Evolutionary conservation across 345 rosid species (phyloP).

Genomic region (Turritis glabra): DNA sequence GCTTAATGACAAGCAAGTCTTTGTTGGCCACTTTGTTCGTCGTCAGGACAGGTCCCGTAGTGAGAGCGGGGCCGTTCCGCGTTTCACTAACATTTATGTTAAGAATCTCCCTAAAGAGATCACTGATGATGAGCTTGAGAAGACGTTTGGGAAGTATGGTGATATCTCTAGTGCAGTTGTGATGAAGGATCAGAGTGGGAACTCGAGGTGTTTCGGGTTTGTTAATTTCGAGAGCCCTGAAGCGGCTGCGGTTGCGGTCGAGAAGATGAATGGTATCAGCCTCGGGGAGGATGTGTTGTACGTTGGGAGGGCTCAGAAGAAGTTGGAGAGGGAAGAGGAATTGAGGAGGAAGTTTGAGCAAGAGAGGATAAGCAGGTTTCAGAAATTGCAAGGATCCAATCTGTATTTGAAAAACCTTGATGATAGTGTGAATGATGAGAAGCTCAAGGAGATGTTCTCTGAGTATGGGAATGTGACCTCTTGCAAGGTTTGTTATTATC

Average conservation of each 20-base stretch:
- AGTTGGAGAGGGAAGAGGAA: slow-evolving; percentile 65
- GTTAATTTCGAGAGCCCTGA: slow-evolving; percentile 69
- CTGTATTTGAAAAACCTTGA: slow-evolving; percentile 71
- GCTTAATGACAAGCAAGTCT: slow-evolving; percentile 65
- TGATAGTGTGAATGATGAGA: slow-evolving; percentile 58
- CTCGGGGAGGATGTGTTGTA: slow-evolving; percentile 56
- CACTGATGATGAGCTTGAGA: slow-evolving; percentile 61
- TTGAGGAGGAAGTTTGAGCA: slow-evolving; percentile 63
- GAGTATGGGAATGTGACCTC: slow-evolving; percentile 66
- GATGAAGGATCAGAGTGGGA: slow-evolving; percentile 62
- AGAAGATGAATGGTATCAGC: slow-evolving; percentile 59
- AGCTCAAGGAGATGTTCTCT: slow-evolving; percentile 62
- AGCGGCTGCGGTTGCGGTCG: slow-evolving; percentile 57
- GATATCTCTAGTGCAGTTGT: slow-evolving; percentile 61
- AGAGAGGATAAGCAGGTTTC: slow-evolving; percentile 52
- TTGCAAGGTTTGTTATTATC: slow-evolving; percentile 51
- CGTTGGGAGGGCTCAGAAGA: slow-evolving; percentile 77
- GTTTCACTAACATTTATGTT: slow-evolving; percentile 63
- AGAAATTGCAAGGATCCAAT: slow-evolving; percentile 62
- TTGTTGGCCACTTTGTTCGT: slow-evolving; percentile 57
- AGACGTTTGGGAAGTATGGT: slow-evolving; percentile 53
- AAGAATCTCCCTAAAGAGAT: slow-evolving; percentile 64
- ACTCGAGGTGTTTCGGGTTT: slow-evolving; percentile 70
- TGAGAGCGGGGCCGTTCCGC: slow-evolving; percentile 35
- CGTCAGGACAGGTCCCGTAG: slow-evolving; percentile 48